Base-by-base conservation (phyloP, 306 rosid genomes). In the Quercus mongolica region DNA sequence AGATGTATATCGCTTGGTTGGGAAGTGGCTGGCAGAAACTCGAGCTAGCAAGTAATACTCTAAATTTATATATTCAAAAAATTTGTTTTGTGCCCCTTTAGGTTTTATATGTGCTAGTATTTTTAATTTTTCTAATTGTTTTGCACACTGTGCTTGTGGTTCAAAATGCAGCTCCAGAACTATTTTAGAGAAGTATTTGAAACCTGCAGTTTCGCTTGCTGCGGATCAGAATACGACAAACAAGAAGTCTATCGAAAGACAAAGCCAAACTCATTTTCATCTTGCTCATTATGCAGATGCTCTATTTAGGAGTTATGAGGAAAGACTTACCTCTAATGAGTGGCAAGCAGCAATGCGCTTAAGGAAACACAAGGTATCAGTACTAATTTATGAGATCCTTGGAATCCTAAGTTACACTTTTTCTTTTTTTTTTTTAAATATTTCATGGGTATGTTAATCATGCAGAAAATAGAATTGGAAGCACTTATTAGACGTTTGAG, bases 1-100 rank as follows among this genome's bases (percentile, higher is more conserved):
- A 79, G 93, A 91, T 87, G 92, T 88, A 71, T 79, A 85, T 87
- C 97, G 98, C 80, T 78, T 94, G 88, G 90, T 90, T 73, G 98
- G 98, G 85, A 94, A 92, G 86, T 94, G 98, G 98, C 87, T 94
- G 81, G 98, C 98, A 56, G 98, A 94, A 88, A 91, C 94, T 80
- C 90, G 98, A 92, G 91, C 97, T 81, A 92, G 98, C 98, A 94
- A 87, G 98, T 92, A 84, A 85, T 17, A 26, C 71, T 72, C 78
- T 81, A 83, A 69, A 67, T 46, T 55, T 33, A 49, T 69, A 35
- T 49, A 79, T 76, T 76, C 49, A 68, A 69, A 1, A 35, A 76
- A 61, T 76, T 62, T 83, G 30, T 64, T 67, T 44, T 17, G 23
- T 63, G 25, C 71, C 64, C 13, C 52, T 63, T 56, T 73, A 49